Base-by-base conservation (phyloP, 306 rosid genomes). In the Rubus parviflorus region DNA sequence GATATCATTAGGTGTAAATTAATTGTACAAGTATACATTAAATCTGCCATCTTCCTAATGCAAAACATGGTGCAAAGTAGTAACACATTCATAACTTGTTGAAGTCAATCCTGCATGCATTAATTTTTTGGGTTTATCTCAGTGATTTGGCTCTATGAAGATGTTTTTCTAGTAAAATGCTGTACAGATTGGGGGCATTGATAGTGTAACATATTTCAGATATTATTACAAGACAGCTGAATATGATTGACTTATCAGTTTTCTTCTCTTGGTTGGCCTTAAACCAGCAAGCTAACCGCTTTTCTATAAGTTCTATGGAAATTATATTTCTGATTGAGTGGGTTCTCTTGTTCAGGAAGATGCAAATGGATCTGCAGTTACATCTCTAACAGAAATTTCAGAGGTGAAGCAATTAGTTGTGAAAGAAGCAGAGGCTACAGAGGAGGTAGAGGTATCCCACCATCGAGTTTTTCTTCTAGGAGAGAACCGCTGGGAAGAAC, bases 401-500 rank as follows among this genome's bases (percentile, higher is more conserved):
- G 91, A 90, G 78, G 64, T 83, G 57, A 90, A 88, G 89, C 74
- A 86, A 80, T 83, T 82, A 54, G 54, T 72, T 25, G 86, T 75
- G 75, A 78, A 81, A 23, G 88, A 74, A 75, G 35, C 35, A 30
- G 78, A 82, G 42, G 85, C 73, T 51, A 6, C 64, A 68, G 89
- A 61, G 72, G 89, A 61, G 69, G 80, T 77, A 48, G 86, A 83
- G 52, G 77, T 70, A 43, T 75, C 89, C 52, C 78, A 82, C 23
- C 93, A 43, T 30, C 75, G 97, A 76, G 98, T 95, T 81, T 95
- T 89, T 78, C 98, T 95, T 63, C 83, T 95, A 0, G 98, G 98
- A 76, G 97, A 92, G 84, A 95, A 92, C 75, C 85, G 99, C 54
- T 92, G 97, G 97, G 99, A 95, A 88, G 97, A 95, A 43, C 89